Percentiles rank a stretch among this genome's conserved stretches.
phyloP scores from a whole-genome alignment of 2,329 filamentous ascomycete species.

The Penicillium glabrum region DNA sequence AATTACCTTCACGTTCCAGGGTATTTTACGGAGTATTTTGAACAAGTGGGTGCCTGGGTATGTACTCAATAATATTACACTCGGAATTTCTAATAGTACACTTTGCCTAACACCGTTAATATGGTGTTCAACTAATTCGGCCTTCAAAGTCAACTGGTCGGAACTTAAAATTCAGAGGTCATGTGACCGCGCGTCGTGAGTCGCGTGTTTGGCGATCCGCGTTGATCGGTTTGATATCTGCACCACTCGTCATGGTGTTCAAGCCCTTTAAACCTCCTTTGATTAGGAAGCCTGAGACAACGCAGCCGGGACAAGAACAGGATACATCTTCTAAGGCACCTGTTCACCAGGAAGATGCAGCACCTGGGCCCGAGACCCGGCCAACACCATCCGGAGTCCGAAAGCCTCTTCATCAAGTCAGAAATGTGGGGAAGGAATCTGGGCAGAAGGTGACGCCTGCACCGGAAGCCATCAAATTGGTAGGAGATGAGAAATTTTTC shows the following conservation, averaged over 20 bases:
- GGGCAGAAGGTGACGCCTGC: constrained; percentile 3
- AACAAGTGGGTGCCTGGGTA: too few species aligned
- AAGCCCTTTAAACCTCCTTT: constrained; percentile 49
- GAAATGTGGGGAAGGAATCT: constrained; percentile 20
- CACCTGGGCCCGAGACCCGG: constrained; percentile 6
- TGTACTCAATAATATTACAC: too few species aligned
- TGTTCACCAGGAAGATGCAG: constrained; percentile 24
- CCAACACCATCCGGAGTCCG: constrained; percentile 14
- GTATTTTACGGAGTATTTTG: too few species aligned
- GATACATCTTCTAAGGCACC: constrained; percentile 37
- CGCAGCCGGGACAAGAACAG: constrained; percentile 6
- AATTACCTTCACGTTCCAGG: too few species aligned
- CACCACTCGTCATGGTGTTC: constrained; percentile 37
- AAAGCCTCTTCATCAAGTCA: constrained; percentile 36
- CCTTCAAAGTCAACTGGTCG: neutral
- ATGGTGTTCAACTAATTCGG: too few species aligned
- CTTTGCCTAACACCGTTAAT: too few species aligned
- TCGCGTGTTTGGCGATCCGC: neutral
- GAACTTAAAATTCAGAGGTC: neutral
- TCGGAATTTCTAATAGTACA: too few species aligned
- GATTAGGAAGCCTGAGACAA: constrained; percentile 33
- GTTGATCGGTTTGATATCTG: neutral
- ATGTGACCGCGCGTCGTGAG: constrained; percentile 5
- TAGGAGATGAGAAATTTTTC: constrained; percentile 40
- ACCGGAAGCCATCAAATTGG: constrained; percentile 2